Conservation (phyloP, 805 yeast genomes). For the Dipodascus albidus region DNA sequence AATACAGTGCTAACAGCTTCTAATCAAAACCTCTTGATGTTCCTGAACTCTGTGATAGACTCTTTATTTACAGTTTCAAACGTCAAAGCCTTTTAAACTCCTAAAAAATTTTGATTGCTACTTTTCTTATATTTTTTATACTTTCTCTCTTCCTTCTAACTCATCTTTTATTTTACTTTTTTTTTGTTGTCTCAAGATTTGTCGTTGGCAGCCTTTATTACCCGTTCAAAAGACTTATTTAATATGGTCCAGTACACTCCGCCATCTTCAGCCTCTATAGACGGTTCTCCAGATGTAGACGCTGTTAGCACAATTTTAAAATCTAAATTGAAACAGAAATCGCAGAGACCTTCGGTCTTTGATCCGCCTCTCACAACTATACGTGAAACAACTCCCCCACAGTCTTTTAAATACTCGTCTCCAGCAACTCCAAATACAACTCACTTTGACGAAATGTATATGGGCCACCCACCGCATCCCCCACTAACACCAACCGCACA, state of each 20-base stretch:
- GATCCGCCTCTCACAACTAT: neutral
- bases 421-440: neutral
- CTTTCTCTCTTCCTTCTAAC: neutral
- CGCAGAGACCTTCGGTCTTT: neutral
- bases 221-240: neutral
- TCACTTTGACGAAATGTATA: neutral
- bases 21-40: too few relatives aligned
- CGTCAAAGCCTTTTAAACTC: neutral
- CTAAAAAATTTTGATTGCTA: neutral
- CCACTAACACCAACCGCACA: neutral
- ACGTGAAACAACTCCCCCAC: neutral
- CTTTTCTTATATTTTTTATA: neutral
- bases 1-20: too few relatives aligned
- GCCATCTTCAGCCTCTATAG: neutral
- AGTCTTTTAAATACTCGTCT: neutral
- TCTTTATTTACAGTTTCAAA: neutral
- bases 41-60: too few relatives aligned
- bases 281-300: neutral
- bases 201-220: neutral
- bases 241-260: neutral
- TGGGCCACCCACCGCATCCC: conserved; percentile 1
- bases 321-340: neutral
- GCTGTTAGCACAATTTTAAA: neutral
- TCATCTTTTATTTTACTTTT: neutral
- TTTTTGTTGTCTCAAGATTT: neutral